Base-by-base conservation (phyloP, 1,284 basidiomycete species). In the Coniferiporia sulphurascens region DNA sequence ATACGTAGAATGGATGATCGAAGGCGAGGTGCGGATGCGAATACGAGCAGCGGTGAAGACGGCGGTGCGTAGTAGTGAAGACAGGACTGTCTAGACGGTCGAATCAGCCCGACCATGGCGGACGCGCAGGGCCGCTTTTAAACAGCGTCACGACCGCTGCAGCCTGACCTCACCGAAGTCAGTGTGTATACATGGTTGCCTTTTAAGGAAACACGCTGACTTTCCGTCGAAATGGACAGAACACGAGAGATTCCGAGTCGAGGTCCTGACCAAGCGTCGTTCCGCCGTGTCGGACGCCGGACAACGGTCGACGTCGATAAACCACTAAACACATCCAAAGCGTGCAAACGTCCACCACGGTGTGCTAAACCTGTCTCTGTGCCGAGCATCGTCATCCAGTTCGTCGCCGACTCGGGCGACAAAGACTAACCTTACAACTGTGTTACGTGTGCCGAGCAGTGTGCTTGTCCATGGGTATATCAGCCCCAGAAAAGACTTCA, bases 391-490 rank as follows among this genome's bases (percentile, higher is more conserved):
- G 83, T 96, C 15, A 92, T 96, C 21, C 93, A 96, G 70, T 96
- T 97, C 71, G 87, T 93, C 45, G 89, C 89, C 15, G 91, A 94
- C 63, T 88, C 93, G 60, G 89, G 92, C 72, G 91, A 88, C 0
- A 75, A 79, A 62, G 76, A 84, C 12, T 78, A 96, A 21, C 93
- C 93, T 32, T 93, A 93, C 53, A 36, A 94, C n/a, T n/a, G n/a
- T n/a, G 65, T 85, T 98, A 49, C 98, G 96, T 96, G 90, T 93
- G 70, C 89, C 88, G 27, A 86, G 87, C 50, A 82, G 79, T 60
- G 91, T 91, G 63, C 65, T 80, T 74, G 36, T 48, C 19, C 44
- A 27, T 46, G 15, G n/a, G n/a, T 38, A 13, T 55, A 41, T 41
- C 38, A 46, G 44, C 17, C 44, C 58, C 13, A 88, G 84, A 88